Conservation (phyloP, 1,139 yeast species). For the Trichomonascaceae sp. region DNA sequence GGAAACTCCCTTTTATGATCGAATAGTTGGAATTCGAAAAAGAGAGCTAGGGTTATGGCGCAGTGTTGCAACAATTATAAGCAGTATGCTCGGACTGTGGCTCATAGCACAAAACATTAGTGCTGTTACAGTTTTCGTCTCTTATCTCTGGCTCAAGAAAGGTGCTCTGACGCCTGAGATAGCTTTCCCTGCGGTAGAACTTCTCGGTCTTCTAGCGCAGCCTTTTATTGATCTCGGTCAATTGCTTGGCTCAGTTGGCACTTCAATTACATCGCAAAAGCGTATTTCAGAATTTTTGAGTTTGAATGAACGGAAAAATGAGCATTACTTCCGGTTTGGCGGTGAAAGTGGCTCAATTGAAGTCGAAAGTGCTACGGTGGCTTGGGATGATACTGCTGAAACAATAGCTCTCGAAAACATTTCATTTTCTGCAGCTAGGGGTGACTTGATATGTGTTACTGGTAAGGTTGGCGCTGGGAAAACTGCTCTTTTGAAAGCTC, state of each 20-base stretch:
- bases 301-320: not conserved
- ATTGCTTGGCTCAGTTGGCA: not conserved
- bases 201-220: slow-evolving; percentile 21
- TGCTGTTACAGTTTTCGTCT: not conserved
- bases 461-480: slow-evolving; percentile 83
- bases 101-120: not conserved
- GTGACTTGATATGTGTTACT: slow-evolving; percentile 64
- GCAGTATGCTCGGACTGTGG: not conserved
- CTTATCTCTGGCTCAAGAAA: not conserved
- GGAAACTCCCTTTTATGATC: slow-evolving; percentile 59
- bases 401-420: slow-evolving; percentile 48
- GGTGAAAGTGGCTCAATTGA: slow-evolving; percentile 30
- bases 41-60: not conserved
- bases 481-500: slow-evolving; percentile 55
- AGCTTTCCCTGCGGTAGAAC: slow-evolving; percentile 64
- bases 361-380: slow-evolving; percentile 39
- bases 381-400: slow-evolving; percentile 32
- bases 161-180: slow-evolving; percentile 60
- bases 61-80: not conserved
- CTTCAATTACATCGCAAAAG: not conserved
- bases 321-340: not conserved
- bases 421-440: slow-evolving; percentile 48
- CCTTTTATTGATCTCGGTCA: not conserved
- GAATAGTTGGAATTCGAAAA: slow-evolving; percentile 58
- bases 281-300: not conserved